Percentiles rank a stretch among this genome's conserved stretches.
Evolutionary conservation across 23 red algal species (phyloP).

Genomic region (Agarophyton chilense): DNA sequence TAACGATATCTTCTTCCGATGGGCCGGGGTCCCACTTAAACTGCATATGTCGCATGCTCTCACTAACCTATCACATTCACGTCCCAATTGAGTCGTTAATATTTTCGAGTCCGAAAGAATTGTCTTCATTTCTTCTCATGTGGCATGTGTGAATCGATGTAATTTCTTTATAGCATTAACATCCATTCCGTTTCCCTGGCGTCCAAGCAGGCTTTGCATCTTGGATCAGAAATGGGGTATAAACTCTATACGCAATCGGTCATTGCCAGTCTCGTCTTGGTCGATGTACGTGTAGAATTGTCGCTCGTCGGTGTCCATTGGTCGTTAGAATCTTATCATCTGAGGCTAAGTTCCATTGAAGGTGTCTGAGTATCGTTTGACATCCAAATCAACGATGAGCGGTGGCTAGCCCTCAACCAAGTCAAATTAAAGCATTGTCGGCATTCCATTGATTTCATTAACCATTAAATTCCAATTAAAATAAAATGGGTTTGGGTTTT

Average conservation of each 20-base stretch:
- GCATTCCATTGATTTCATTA: not conserved
- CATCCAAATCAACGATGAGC: not conserved
- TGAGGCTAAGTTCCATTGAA: not conserved
- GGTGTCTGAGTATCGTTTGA: not conserved
- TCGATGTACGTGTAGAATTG: constrained; percentile 12
- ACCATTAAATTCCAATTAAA: not conserved
- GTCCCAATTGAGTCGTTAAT: not conserved
- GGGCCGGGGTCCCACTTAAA: not conserved
- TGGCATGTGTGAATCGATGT: not conserved
- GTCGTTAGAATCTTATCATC: not conserved
- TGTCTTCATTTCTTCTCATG: not conserved
- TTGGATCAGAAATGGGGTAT: not conserved
- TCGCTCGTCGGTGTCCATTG: not conserved
- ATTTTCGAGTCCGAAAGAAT: not conserved
- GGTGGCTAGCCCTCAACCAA: not conserved
- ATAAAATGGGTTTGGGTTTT: not conserved
- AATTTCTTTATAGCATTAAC: not conserved
- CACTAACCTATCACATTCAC: not conserved
- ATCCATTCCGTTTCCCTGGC: not conserved
- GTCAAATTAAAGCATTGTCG: not conserved
- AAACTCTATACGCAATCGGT: not conserved
- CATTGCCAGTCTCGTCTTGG: not conserved
- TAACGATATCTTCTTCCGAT: not conserved
- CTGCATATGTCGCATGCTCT: not conserved
- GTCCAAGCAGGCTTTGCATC: not conserved